Evolutionary conservation across 1,139 yeast genomes (phyloP).

Genomic region (Nematodospora anomalae): DNA sequence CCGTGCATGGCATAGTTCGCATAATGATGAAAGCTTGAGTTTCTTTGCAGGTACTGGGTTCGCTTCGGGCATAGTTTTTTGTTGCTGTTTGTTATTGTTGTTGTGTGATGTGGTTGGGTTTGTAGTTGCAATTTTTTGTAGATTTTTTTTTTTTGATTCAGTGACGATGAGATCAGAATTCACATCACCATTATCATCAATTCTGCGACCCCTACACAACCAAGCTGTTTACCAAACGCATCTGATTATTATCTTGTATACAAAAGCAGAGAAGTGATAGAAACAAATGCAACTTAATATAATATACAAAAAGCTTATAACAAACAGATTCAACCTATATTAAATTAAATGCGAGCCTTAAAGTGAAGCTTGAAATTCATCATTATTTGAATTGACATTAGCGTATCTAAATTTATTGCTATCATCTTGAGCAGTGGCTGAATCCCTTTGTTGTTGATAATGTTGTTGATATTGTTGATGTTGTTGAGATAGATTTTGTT

Average conservation of each 20-base stretch:
- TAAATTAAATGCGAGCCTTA: too few relatives aligned
- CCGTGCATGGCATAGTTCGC: slow-evolving; percentile 84
- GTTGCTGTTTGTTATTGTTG: neutral
- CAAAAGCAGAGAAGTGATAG: slow-evolving; percentile 1
- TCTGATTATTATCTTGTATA: neutral
- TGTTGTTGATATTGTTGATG: slow-evolving; percentile 30
- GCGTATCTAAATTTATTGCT: slow-evolving; percentile 48
- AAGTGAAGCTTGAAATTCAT: slow-evolving; percentile 44
- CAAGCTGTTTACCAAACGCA: neutral
- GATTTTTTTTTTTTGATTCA: slow-evolving; percentile 1
- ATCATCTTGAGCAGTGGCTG: slow-evolving; percentile 28
- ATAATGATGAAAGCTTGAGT: slow-evolving; percentile 49
- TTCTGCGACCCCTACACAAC: neutral
- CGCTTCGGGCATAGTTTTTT: slow-evolving; percentile 10
- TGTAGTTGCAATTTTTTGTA: neutral
- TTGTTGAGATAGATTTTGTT: neutral
- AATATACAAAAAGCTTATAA: slow-evolving; percentile 6
- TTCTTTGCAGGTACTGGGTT: slow-evolving; percentile 18
- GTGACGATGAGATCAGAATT: slow-evolving; percentile 1
- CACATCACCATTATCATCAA: neutral
- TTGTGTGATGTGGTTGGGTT: slow-evolving; percentile 3
- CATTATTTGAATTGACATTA: slow-evolving; percentile 46
- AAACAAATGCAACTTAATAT: slow-evolving; percentile 2
- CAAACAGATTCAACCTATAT: slow-evolving; percentile 3
- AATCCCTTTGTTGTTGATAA: slow-evolving; percentile 23